Percentiles rank a stretch among this genome's conserved stretches.
Evolutionary conservation across 2,329 filamentous ascomycete species (phyloP).

Genomic region (Nigrospora sphaerica): DNA sequence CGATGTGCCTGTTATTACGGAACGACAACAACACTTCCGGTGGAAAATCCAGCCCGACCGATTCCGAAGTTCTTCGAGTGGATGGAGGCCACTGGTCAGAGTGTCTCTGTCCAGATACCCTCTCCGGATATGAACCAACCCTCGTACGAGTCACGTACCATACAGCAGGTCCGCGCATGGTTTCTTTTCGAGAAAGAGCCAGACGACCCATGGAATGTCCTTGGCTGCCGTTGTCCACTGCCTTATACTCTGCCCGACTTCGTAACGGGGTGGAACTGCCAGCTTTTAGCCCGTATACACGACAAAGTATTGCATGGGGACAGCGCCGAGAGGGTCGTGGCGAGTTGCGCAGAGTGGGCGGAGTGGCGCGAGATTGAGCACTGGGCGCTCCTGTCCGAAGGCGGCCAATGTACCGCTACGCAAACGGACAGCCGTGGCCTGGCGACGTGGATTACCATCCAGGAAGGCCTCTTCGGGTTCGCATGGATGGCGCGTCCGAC

Average conservation of each 20-base stretch:
- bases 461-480: slow-evolving; percentile 17
- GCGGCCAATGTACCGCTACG: slow-evolving; percentile 24
- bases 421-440: slow-evolving; percentile 26
- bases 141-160: slow-evolving; percentile 1
- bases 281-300: slow-evolving; percentile 1
- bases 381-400: slow-evolving; percentile 24
- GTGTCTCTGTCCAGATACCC: slow-evolving; percentile 2
- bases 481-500: slow-evolving; percentile 23
- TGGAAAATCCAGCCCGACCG: background rate
- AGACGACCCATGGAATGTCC: no score
- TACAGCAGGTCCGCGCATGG: background rate
- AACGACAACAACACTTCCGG: slow-evolving; percentile 1
- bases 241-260: no score
- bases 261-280: slow-evolving; percentile 2
- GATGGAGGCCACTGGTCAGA: background rate
- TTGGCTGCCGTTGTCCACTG: no score
- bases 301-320: background rate
- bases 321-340: slow-evolving; percentile 6
- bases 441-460: slow-evolving; percentile 25
- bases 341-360: slow-evolving; percentile 19
- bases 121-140: background rate
- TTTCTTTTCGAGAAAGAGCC: background rate
- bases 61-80: slow-evolving; percentile 2
- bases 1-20: slow-evolving; percentile 1
- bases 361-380: slow-evolving; percentile 24